Percentiles rank a stretch among this genome's conserved stretches.
Evolutionary conservation across 257 asterid genomes (phyloP).

Genomic region (Solanum acaule): DNA sequence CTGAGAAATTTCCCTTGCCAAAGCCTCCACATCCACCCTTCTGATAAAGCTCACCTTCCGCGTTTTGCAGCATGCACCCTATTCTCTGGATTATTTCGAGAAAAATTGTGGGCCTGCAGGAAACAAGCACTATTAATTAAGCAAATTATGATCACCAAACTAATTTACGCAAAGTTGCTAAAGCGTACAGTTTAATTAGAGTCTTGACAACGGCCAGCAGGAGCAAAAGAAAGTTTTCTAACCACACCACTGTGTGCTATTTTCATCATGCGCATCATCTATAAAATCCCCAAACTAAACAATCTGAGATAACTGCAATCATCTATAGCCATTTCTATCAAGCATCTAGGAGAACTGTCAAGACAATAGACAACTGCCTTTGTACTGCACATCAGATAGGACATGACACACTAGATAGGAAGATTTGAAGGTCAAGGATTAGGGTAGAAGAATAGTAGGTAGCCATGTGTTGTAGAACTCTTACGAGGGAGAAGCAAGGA

Average conservation of each 20-base stretch:
- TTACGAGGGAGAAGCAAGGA: background rate
- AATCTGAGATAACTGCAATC: background rate
- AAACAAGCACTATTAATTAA: background rate
- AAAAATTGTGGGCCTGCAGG: background rate
- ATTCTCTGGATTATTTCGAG: background rate
- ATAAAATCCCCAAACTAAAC: background rate
- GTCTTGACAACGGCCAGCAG: background rate
- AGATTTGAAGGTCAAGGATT: too few relatives aligned
- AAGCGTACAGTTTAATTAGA: background rate
- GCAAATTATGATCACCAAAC: background rate
- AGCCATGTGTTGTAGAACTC: background rate
- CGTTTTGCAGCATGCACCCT: background rate
- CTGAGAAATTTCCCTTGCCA: slow-evolving; percentile 91
- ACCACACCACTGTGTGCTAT: background rate
- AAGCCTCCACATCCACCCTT: slow-evolving; percentile 98
- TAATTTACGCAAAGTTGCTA: background rate
- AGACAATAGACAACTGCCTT: background rate
- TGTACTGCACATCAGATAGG: background rate
- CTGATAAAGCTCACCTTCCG: slow-evolving; percentile 49
- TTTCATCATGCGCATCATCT: background rate
- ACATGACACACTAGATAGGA: background rate
- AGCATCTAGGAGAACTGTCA: background rate
- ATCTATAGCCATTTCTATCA: background rate
- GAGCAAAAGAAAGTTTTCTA: background rate
- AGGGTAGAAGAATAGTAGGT: background rate